A percentile compares a stretch with the other conserved stretches of the same genome.
Evolutionary conservation across 805 yeast species (phyloP).

Genomic region (Barnettozyma pratensis): DNA sequence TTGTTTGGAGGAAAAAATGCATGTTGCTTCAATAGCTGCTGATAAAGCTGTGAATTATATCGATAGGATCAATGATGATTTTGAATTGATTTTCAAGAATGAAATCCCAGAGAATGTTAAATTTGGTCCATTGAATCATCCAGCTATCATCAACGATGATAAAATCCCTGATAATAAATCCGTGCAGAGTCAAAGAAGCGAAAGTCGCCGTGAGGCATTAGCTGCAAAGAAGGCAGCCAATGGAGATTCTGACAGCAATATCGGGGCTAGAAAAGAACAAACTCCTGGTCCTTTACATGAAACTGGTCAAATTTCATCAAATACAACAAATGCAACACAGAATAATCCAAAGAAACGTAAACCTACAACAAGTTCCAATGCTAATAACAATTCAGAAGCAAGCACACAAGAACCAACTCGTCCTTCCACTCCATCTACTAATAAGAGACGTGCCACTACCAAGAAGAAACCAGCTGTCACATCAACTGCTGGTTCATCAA

Average conservation of each 20-base stretch:
- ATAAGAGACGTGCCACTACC: conserved; percentile 7
- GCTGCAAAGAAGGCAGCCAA: conserved; percentile 74
- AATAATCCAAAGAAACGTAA: conserved; percentile 22
- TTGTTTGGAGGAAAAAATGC: conserved; percentile 94
- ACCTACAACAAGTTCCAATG: conserved; percentile 6
- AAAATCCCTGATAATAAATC: conserved; percentile 48
- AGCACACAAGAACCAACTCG: conserved; percentile 4
- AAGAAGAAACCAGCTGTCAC: no score
- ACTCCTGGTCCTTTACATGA: conserved; percentile 14
- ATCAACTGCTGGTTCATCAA: no score
- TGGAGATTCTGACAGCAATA: conserved; percentile 22
- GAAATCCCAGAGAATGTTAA: conserved; percentile 82
- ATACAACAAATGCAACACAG: conserved; percentile 1
- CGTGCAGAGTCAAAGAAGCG: conserved; percentile 73
- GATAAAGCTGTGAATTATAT: conserved; percentile 69
- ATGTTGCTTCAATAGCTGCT: conserved; percentile 87
- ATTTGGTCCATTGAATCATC: conserved; percentile 79
- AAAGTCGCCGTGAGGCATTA: conserved; percentile 84
- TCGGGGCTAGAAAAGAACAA: conserved; percentile 16
- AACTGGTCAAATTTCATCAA: not conserved
- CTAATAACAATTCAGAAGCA: not conserved
- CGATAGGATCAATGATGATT: conserved; percentile 73
- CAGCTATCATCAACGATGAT: conserved; percentile 73
- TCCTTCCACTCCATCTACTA: conserved; percentile 11
- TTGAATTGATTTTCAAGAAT: conserved; percentile 61